Evolutionary conservation across 2,329 filamentous ascomycete genomes (phyloP), one percentile per base, ranked within the genome.

Genomic region (Arthrinium puccinioides): DNA sequence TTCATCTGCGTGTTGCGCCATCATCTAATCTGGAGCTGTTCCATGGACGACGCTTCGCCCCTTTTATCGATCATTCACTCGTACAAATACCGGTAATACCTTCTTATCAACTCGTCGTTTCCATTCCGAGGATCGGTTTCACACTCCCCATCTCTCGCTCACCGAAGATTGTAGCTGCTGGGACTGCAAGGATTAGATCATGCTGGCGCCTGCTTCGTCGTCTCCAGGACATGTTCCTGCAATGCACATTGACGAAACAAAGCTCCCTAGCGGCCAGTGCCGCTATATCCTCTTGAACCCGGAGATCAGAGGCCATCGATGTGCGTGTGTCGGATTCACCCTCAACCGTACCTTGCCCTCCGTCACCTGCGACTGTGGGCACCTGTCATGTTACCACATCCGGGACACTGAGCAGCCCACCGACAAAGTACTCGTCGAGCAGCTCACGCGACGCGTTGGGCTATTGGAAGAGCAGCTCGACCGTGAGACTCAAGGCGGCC

Each of bases 361-460:
- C 25, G 70, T 72, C 37, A 67, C 60, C 15, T 79, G 75, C 47
- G 67, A 75, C 35, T 79, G 75, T 46, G 75, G 75, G 6, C 75
- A 79, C 50, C 65, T 76, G 37, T 71, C 74, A 23, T 79, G 74
- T 53, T 79, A 72, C 49, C 75, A 79, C 49, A 59, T 70, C 40
- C 62, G 64, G 44, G 63, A 64, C n/a, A 57, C 65, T 20, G 66
- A 72, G 37, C 53, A 57, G 10, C 57, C 66, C 6, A 54, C 56
- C 2, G 67, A 68, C 40, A 64, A 55, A 40, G 59, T 58, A 15
- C 74, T 76, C 44, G 48, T 75, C 18, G 69, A 71, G 24, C 58
- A 61, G 16, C 59, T 78, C 42, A 66, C 61, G 44, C 63, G 64
- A 37, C 70, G 65, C 34, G 60, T 70, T 34, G 56, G 61, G 35